Base-by-base conservation (phyloP, 345 rosid species). In the Kernera saxatilis region DNA sequence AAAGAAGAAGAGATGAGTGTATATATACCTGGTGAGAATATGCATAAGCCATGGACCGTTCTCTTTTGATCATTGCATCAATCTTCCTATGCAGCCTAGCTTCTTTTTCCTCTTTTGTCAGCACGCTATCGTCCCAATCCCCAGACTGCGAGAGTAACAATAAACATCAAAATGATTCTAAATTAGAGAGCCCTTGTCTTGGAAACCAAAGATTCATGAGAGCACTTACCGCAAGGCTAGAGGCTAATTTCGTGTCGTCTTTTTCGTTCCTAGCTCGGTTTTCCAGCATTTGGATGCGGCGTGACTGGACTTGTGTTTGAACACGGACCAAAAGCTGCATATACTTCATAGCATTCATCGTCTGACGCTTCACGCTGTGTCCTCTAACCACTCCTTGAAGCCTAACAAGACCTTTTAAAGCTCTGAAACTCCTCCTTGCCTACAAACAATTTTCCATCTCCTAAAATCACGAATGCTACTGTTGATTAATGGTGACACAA, bases 341-440 rank as follows among this genome's bases (percentile, higher is more conserved):
- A 74, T 88, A 79, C 60, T 94, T 94, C 88, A 90, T 87, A 36
- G 99, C 99, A 68, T 84, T 92, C 75, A 63, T 56, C 0, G 98
- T 92, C 72, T 92, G 99, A 41, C 97, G 88, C 82, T 85, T 95
- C 73, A 87, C 99, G 30, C 80, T 86, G 43, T 90, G 92, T 54
- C 99, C 99, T 80, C 88, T 80, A 11, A 95, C 82, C 27, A 92
- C 98, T 80, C 97, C 98, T 82, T 92, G 99, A 67, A 95, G 99
- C 81, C 99, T 89, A 67, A 88, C 91, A 59, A 95, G 86, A 48
- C 99, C 98, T 82, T 84, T 95, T 61, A 90, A 77, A 58, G 99
- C 96, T 79, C 89, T 84, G 18, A 90, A 95, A 82, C 96, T 92
- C 79, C 85, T 88, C 67, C 99, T 83, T 67, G 92, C 97, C 99